A percentile compares a stretch with the other conserved stretches of the same genome.
Conservation (phyloP, 306 rosid species). For the Citrullus colocynthis region DNA sequence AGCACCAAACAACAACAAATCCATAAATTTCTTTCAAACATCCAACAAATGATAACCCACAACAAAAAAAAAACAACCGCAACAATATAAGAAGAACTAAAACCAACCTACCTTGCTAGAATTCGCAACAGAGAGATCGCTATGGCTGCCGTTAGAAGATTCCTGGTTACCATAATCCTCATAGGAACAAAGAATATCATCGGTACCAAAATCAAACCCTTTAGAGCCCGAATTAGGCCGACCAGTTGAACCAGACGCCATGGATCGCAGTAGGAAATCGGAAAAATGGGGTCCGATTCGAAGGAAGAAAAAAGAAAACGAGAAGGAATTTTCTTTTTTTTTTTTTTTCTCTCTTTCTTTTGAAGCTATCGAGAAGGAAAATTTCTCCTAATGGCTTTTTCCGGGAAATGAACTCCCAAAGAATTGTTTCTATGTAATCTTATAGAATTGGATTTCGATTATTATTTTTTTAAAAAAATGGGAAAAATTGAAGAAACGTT, state of each 20-base stretch:
- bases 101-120: constrained; percentile 37
- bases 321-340: too few relatives aligned
- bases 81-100: background rate
- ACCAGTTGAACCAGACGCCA: constrained; percentile 82
- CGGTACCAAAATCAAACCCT: constrained; percentile 49
- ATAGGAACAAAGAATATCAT: constrained; percentile 55
- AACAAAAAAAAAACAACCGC: background rate
- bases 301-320: constrained; percentile 10
- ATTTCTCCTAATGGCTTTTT: constrained; percentile 2
- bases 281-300: background rate
- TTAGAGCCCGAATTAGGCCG: constrained; percentile 55
- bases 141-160: constrained; percentile 38
- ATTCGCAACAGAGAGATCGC: constrained; percentile 34
- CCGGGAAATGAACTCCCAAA: constrained; percentile 11
- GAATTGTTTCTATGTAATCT: constrained; percentile 13
- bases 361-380: background rate
- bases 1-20: background rate
- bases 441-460: background rate
- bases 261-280: constrained; percentile 16
- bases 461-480: background rate
- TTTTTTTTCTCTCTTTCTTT: background rate
- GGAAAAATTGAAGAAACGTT: background rate
- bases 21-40: background rate
- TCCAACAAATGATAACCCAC: background rate
- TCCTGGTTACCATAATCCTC: constrained; percentile 46